Base-by-base conservation (phyloP, 2,329 filamentous ascomycete genomes). In the Aaosphaeria pasadenensis region DNA sequence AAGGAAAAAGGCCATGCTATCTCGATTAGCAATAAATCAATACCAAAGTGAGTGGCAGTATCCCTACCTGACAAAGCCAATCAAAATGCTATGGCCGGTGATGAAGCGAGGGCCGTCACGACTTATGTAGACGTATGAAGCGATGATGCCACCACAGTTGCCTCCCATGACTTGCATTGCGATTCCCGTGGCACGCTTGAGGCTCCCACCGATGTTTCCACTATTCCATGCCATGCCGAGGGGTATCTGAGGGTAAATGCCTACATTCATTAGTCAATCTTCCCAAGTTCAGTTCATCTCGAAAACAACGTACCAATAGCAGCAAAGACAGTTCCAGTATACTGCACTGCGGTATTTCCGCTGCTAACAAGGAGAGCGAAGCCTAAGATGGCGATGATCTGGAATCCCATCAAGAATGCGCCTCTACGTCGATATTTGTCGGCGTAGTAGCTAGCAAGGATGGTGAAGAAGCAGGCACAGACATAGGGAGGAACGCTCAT, bases 101-200 rank as follows among this genome's bases (percentile, higher is more conserved):
- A 71, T 69, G 56, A 76, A 80, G 30, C 72, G 59, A 31, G 73
- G 71, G 2, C 59, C 57, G 53, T 80, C 72, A 30, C 70, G 67
- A 24, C 67, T 48, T 5, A 74, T 62, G 52, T 77, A 82, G 11
- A 80, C 71, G 52, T 77, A 80, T 4, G 73, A 70, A 1, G 77
- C 72, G 44, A 82, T 78, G n/a, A 96, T 82, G 30, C 91, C 91
- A 63, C 94, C 94, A 43, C 96, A 77, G 28, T 74, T 72, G 4
- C 76, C 76, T 17, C 77, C 74, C 50, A 77, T 78, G 36, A 80
- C 74, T 53, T 80, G 77, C 74, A 82, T 79, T 30, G 78, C 78
- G 44, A 82, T 80, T 11, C 79, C 78, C 7, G 79, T 78, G 39
- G 74, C 77, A 45, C 79, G 72, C 71, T 82, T 82, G 48, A 78